A percentile compares a stretch with the other conserved stretches of the same genome.
Evolutionary conservation across 1,284 basidiomycete species (phyloP).

Genomic region (Apiotrichum mycotoxinovorans): DNA sequence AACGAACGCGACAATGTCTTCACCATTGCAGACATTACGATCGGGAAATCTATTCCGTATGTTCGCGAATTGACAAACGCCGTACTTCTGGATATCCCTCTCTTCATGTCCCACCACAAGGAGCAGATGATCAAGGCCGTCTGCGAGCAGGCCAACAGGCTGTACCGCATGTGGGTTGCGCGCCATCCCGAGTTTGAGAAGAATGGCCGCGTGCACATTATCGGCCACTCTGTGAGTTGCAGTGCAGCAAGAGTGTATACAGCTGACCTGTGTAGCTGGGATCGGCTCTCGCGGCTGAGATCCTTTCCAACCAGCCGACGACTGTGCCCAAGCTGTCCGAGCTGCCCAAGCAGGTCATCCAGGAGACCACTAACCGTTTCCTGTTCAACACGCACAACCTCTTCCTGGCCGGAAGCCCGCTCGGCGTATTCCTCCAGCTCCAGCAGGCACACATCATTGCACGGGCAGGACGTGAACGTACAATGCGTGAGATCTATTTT

Average conservation of each 20-base stretch:
- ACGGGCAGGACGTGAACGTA: constrained; percentile 53
- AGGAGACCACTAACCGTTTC: constrained; percentile 44
- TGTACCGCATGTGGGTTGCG: constrained; percentile 56
- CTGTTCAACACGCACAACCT: constrained; percentile 55
- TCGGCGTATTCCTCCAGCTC: constrained; percentile 57
- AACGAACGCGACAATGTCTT: constrained; percentile 54
- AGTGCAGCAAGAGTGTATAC: no score
- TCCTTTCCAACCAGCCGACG: constrained; percentile 57
- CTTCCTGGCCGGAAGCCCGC: constrained; percentile 56
- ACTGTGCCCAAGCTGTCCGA: constrained; percentile 49
- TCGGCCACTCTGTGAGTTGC: constrained; percentile 50
- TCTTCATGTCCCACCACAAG: constrained; percentile 54
- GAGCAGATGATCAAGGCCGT: constrained; percentile 56
- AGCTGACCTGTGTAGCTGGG: constrained; percentile 46
- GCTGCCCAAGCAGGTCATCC: constrained; percentile 45
- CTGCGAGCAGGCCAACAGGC: constrained; percentile 49
- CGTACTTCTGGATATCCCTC: constrained; percentile 54
- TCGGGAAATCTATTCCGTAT: constrained; percentile 53
- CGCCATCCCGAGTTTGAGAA: constrained; percentile 55
- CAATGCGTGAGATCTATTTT: constrained; percentile 38
- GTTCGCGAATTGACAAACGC: constrained; percentile 55
- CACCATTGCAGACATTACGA: constrained; percentile 54
- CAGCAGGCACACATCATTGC: constrained; percentile 57
- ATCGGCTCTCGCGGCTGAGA: constrained; percentile 55
- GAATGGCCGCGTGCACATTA: constrained; percentile 51